Evolutionary conservation across 2,329 filamentous ascomycete species (phyloP), one percentile per base, ranked within the genome.

Genomic region (Claviceps citrina): DNA sequence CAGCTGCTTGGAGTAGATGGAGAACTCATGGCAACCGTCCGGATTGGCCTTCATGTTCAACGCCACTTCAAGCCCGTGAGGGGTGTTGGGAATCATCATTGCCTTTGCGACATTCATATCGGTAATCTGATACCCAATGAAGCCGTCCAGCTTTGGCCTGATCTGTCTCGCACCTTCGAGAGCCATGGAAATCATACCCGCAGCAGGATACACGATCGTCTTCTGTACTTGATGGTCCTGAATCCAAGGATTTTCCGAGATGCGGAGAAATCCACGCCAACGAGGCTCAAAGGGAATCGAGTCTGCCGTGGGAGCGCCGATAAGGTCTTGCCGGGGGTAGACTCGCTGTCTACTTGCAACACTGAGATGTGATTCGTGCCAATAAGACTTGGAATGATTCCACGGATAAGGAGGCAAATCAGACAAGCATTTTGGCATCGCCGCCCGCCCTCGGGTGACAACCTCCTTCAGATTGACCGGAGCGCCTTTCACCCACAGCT

Each of bases 391-490:
- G 20, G 56, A 52, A 43, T 73, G 70, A 24, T 73, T 70, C 70
- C 71, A 75, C 2, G 66, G 61, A 43, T 74, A 74, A 1, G 61
- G 57, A 2, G 71, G 71, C 25, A 75, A 50, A 42, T 66, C 62
- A 1, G 57, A 47, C 3, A 73, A 53, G 16, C 62, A 61, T 39
- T 54, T 55, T n/a, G 49, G 49, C 3, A 28, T 39, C 7, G 44
- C 41, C 9, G 38, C 31, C 6, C 43, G 31, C 1, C 44, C 43
- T 26, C 47, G 50, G 20, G 44, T 47, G 16, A 57, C 46, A 16
- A 59, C 47, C 12, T 48, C 49, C 4, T 55, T 45, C 46, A 66
- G 53, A 16, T 60, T 46, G 3, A 61, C 33, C 1, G 44, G 36
- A 16, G 41, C 51, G 2, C 62, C 64, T n/a, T 45, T 47, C 5